Base-by-base conservation (phyloP, 1,284 basidiomycete species). In the Kalmanozyma brasiliensis region DNA sequence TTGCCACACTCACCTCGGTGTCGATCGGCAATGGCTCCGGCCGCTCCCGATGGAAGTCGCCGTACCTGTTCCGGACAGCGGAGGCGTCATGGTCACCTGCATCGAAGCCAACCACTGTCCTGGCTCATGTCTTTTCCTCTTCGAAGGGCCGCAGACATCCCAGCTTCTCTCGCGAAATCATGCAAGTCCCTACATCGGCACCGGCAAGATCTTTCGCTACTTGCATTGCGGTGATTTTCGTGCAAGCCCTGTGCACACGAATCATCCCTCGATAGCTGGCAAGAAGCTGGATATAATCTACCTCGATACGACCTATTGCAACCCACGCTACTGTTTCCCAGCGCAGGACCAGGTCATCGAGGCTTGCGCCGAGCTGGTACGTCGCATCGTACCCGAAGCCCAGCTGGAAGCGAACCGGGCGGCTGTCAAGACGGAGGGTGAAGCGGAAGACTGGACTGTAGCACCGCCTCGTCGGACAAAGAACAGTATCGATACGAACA, bases 31-130 rank as follows among this genome's bases (percentile, higher is more conserved):
- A 83, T 98, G 91, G 91, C 88, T 98, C 0, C 87, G 90, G 72
- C 88, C 93, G 24, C 84, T 98, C 1, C 91, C 92, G 0, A 88
- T 94, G 86, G 88, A 97, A 78, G 84, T 85, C 0, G 86, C 91
- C 0, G 89, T 87, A 3, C 82, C 87, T 14, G 86, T 98, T 43
- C 92, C 93, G 0, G 84, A 91, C 70, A 92, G 92, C 0, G 89
- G 89, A 26, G 94, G 93, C 2, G 92, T 98, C 33, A 86, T 84
- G 33, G 94, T 97, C 2, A 97, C 93, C 0, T 87, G 93, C 36
- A 92, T 98, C n/a, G 92, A 96, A 74, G 95, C 95, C 2, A 98
- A 98, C 78, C 96, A 98, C 79, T 84, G 89, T 77, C 95, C 96
- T 0, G 96, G 95, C 7, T 96, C 94, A 0, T 92, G 89, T 53